Conservation (phyloP, 768 basidiomycete species). For the Trametes cingulata region DNA sequence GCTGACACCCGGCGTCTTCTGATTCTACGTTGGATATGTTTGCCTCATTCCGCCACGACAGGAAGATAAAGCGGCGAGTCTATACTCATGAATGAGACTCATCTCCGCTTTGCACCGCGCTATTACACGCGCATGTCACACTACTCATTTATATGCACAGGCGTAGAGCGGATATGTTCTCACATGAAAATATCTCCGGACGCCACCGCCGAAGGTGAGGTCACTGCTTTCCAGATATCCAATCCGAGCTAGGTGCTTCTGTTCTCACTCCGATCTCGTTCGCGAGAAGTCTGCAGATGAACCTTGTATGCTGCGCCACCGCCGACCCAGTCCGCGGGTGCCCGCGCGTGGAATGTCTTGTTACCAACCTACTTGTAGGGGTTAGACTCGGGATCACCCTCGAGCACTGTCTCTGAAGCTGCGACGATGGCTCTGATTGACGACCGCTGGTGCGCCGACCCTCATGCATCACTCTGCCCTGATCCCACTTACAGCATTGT, state of each 20-base stretch:
- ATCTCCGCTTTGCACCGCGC: too few species aligned
- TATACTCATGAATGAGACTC: too few species aligned
- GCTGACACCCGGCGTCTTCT: neutral
- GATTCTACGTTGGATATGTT: too few species aligned
- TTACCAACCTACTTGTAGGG: neutral
- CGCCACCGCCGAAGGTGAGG: neutral
- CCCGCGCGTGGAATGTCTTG: too few species aligned
- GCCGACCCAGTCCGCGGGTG: neutral
- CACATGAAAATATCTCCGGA: constrained; percentile 5
- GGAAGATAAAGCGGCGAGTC: too few species aligned
- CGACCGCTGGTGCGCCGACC: neutral
- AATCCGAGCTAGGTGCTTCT: neutral
- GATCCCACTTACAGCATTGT: neutral
- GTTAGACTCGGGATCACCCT: constrained; percentile 13
- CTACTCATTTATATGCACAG: neutral
- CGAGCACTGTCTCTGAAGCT: neutral
- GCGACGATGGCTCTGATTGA: neutral
- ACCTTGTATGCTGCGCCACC: constrained; percentile 3
- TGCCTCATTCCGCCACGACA: too few species aligned
- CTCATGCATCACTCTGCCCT: constrained; percentile 1
- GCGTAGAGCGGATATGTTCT: neutral
- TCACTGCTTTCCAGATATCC: neutral
- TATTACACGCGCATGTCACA: neutral
- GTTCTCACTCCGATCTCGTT: constrained; percentile 7
- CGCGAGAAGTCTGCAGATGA: constrained; percentile 8